Percentiles rank a stretch among this genome's conserved stretches.
Conservation (phyloP, 1,284 basidiomycete species). For the Fomitiporia mediterranea region DNA sequence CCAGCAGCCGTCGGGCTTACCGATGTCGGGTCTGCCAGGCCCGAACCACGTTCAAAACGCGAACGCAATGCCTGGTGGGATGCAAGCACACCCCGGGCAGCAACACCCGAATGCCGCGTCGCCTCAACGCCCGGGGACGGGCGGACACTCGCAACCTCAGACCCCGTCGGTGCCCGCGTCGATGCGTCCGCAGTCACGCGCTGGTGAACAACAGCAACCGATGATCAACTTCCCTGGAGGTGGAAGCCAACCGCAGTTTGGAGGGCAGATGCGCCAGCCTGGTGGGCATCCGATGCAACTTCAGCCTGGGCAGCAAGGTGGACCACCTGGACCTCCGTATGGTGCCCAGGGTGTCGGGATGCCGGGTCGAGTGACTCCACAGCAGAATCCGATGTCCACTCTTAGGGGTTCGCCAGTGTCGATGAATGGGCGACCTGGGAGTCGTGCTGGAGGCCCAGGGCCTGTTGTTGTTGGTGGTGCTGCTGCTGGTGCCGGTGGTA, state of each 20-base stretch:
- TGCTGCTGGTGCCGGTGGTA: background rate
- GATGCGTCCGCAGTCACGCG: constrained; percentile 15
- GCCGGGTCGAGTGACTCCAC: constrained; percentile 15
- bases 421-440: constrained; percentile 12
- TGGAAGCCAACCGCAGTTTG: background rate
- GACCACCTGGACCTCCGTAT: background rate
- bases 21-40: constrained; percentile 10
- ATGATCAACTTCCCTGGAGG: constrained; percentile 5
- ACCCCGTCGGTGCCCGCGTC: constrained; percentile 9
- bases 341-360: constrained; percentile 2
- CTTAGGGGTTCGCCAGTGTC: constrained; percentile 2
- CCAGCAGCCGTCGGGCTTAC: constrained; percentile 1
- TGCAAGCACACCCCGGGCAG: background rate
- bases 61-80: constrained; percentile 2
- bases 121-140: constrained; percentile 15
- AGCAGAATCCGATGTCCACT: constrained; percentile 17
- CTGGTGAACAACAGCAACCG: constrained; percentile 6
- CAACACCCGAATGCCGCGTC: constrained; percentile 10
- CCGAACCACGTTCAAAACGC: background rate
- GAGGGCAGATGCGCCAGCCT: background rate
- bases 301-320: background rate
- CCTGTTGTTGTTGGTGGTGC: background rate
- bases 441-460: background rate
- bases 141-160: constrained; percentile 12
- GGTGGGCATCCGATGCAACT: background rate